These are phyloP conservation scores for Hanseniaspora lindneri DNA, from an alignment of 805 yeast species.

Conservation along the genomic window DNA sequence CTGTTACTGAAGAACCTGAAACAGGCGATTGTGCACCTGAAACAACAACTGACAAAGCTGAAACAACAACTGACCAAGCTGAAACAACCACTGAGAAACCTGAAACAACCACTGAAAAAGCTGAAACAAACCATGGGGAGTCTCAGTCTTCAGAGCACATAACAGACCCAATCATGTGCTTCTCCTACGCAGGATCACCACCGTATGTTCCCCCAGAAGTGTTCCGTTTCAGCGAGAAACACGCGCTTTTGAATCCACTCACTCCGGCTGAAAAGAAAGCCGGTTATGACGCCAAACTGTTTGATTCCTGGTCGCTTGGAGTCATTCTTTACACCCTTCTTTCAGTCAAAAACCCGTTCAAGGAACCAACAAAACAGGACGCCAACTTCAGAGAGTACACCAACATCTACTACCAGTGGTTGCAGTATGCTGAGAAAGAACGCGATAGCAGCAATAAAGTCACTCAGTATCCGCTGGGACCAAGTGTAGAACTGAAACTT, in stretches of 20 bases:
- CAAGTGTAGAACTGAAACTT: constrained; percentile 61
- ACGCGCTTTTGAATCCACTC: constrained; percentile 27
- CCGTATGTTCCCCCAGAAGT: constrained; percentile 77
- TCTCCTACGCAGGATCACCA: constrained; percentile 60
- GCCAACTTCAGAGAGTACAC: constrained; percentile 46
- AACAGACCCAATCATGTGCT: constrained; percentile 19
- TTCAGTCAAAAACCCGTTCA: constrained; percentile 50
- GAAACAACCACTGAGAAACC: not conserved
- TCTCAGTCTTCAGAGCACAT: not conserved
- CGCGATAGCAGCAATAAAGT: not conserved
- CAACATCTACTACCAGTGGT: constrained; percentile 29
- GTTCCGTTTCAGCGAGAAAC: constrained; percentile 33
- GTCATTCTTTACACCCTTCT: constrained; percentile 51
- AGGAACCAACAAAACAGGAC: constrained; percentile 36
- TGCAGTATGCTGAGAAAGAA: not conserved
- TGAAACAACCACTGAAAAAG: not conserved
- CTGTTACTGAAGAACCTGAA: not conserved
- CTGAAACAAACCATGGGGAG: too few relatives aligned
- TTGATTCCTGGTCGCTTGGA: constrained; percentile 68
- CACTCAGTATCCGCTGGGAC: constrained; percentile 32
- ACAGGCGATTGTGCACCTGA: not conserved
- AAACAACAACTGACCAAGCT: too few relatives aligned
- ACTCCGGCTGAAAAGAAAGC: constrained; percentile 27
- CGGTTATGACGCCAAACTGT: constrained; percentile 50
- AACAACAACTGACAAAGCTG: not conserved